Evolutionary conservation across 2,329 filamentous ascomycete genomes (phyloP).

Genomic region (Penicillium capsulatum): DNA sequence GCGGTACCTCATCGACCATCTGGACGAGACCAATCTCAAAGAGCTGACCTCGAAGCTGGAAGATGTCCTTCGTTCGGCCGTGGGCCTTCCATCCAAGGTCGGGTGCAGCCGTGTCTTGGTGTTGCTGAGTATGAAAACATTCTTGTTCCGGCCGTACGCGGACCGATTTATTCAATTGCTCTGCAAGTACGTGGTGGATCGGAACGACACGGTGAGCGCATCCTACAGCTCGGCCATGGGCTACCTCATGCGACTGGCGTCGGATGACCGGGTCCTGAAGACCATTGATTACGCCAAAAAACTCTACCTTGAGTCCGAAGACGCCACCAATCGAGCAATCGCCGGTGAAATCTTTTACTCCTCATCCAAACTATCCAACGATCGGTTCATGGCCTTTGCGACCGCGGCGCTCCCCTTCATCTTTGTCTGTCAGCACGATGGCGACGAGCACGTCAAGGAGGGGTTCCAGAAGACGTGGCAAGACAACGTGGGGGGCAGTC

Average conservation of each 20-base stretch:
- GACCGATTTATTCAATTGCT: constrained; percentile 72
- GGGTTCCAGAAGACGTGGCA: constrained; percentile 84
- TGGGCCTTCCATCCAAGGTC: constrained; percentile 91
- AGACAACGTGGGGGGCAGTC: constrained; percentile 80
- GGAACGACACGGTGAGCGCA: constrained; percentile 88
- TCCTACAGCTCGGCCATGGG: constrained; percentile 83
- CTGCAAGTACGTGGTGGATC: constrained; percentile 78
- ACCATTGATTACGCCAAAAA: constrained; percentile 56
- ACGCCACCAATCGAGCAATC: constrained; percentile 68
- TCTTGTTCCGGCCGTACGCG: constrained; percentile 70
- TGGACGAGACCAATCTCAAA: constrained; percentile 74
- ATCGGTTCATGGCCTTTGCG: constrained; percentile 77
- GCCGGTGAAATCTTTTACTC: constrained; percentile 79
- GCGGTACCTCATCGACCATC: constrained; percentile 70
- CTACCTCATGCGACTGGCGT: constrained; percentile 69
- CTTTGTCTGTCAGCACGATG: constrained; percentile 83
- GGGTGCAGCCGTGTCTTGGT: constrained; percentile 82
- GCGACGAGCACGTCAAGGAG: constrained; percentile 71
- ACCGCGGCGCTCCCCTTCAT: constrained; percentile 75
- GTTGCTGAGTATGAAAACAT: constrained; percentile 72
- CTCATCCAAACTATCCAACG: constrained; percentile 79
- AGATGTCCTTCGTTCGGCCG: constrained; percentile 73
- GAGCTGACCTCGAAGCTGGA: constrained; percentile 69
- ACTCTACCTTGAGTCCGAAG: constrained; percentile 77
- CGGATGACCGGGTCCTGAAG: constrained; percentile 54